A percentile compares a stretch with the other conserved stretches of the same genome.
Conservation (phyloP, 75 land plant genomes). For the Selaginella moellendorffii region DNA sequence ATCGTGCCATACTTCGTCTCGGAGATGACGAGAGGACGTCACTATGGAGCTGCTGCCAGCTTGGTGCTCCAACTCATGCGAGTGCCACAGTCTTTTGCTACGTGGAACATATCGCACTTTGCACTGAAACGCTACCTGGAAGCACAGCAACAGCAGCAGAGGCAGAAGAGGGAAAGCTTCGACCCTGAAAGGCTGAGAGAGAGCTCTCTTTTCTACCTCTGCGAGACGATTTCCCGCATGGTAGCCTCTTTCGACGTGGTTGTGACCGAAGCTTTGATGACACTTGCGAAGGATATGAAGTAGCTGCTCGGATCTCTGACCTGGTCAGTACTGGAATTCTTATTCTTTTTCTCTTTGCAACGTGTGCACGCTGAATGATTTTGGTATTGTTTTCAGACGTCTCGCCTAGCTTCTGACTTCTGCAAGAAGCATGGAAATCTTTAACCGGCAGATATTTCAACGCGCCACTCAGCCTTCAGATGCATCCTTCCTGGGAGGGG, state of each 20-base stretch:
- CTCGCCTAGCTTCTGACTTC: too few relatives aligned
- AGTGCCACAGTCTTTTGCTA: conserved; percentile 42
- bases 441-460: too few relatives aligned
- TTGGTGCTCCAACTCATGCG: conserved; percentile 55
- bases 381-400: too few relatives aligned
- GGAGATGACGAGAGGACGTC: conserved; percentile 49
- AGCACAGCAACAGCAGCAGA: background rate
- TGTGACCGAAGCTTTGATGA: background rate
- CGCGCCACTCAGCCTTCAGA: too few relatives aligned
- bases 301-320: too few relatives aligned
- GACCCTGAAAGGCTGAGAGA: background rate
- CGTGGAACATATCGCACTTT: conserved; percentile 47
- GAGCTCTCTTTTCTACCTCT: background rate
- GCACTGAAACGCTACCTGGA: conserved; percentile 42
- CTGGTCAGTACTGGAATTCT: too few relatives aligned
- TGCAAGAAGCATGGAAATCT: too few relatives aligned
- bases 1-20: conserved; percentile 54
- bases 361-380: too few relatives aligned
- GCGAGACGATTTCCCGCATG: background rate
- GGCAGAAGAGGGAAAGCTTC: background rate
- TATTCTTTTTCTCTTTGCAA: too few relatives aligned
- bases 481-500: too few relatives aligned
- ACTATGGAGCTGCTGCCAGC: conserved; percentile 52
- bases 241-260: background rate
- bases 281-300: background rate